These are phyloP conservation scores for Ramularia endophylla DNA, from an alignment of 2,329 filamentous ascomycete species.

Conservation along the genomic window DNA sequence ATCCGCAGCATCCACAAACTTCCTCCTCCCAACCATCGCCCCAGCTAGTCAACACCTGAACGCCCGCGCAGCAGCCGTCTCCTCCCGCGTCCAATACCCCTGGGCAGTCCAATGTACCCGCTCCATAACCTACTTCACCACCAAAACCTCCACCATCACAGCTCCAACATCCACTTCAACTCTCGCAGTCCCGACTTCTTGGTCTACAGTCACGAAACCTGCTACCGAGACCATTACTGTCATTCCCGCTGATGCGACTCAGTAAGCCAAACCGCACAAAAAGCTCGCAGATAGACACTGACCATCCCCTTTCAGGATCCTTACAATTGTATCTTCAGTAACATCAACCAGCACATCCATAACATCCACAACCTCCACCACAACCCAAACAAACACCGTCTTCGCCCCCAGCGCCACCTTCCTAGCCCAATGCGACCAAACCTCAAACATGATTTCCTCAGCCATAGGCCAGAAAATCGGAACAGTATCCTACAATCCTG, in stretches of 20 bases:
- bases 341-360: constrained; percentile 5
- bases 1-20: too few species aligned
- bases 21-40: too few species aligned
- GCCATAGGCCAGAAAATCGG: constrained; percentile 9
- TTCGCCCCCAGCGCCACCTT: constrained; percentile 5
- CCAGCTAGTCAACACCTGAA: too few species aligned
- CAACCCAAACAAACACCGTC: constrained; percentile 5
- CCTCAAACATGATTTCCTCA: constrained; percentile 5
- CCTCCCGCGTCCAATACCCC: too few species aligned
- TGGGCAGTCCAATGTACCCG: too few species aligned
- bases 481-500: constrained; percentile 5
- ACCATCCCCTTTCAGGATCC: not conserved
- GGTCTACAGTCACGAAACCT: not conserved
- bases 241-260: constrained; percentile 5
- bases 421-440: constrained; percentile 2
- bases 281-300: not conserved
- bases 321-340: too few species aligned
- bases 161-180: not conserved
- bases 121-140: too few species aligned
- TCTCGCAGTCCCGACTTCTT: not conserved
- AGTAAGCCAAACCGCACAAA: too few species aligned
- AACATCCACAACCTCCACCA: constrained; percentile 1
- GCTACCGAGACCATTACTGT: not conserved
- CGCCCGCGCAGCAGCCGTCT: too few species aligned
- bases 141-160: constrained; percentile 2